phyloP scores from a whole-genome alignment of 495 filamentous ascomycete genomes.

The Apodospora peruviana region DNA sequence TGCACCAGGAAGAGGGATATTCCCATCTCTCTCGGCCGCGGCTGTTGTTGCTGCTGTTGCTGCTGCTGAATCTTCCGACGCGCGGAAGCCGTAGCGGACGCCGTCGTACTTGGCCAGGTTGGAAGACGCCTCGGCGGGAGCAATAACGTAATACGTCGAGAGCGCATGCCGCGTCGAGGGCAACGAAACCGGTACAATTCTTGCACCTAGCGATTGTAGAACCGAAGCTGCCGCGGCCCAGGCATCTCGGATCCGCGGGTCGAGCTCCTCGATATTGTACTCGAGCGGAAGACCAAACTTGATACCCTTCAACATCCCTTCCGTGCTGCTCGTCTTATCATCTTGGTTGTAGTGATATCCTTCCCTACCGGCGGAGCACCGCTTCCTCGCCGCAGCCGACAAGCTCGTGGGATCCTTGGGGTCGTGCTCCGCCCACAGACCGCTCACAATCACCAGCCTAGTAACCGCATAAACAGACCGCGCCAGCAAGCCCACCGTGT shows the following conservation, averaged over 20 bases:
- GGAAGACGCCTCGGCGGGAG: slow-evolving; percentile 90
- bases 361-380: slow-evolving; percentile 42
- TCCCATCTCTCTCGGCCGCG: slow-evolving; percentile 22
- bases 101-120: slow-evolving; percentile 99
- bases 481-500: slow-evolving; percentile 84
- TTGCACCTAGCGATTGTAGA: slow-evolving; percentile 60
- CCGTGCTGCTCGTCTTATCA: background rate
- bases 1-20: too few relatives aligned
- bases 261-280: slow-evolving; percentile 84
- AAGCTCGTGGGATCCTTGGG: slow-evolving; percentile 73
- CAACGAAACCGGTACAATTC: slow-evolving; percentile 69
- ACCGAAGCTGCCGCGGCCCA: slow-evolving; percentile 58
- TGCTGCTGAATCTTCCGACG: slow-evolving; percentile 10
- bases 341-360: slow-evolving; percentile 19
- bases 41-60: slow-evolving; percentile 18
- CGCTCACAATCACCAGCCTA: slow-evolving; percentile 48
- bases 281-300: slow-evolving; percentile 74
- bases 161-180: slow-evolving; percentile 80
- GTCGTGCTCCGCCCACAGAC: slow-evolving; percentile 53
- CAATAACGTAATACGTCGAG: slow-evolving; percentile 90
- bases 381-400: slow-evolving; percentile 44
- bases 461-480: slow-evolving; percentile 41
- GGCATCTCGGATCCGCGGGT: slow-evolving; percentile 52
- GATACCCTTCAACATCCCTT: slow-evolving; percentile 28
- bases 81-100: slow-evolving; percentile 72